Evolutionary conservation across 345 rosid genomes (phyloP).

Genomic region (Salix exigua): DNA sequence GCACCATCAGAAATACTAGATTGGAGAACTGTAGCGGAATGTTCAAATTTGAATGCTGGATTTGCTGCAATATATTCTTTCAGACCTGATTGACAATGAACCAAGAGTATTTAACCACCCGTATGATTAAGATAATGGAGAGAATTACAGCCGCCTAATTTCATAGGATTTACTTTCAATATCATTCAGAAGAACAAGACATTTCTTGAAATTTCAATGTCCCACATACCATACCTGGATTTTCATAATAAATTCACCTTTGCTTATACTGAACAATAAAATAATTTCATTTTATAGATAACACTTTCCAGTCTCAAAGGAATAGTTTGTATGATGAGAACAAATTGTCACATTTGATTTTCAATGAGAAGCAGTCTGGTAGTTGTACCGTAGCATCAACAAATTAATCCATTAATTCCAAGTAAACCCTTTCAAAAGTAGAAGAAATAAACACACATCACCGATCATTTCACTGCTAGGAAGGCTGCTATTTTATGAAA

Average conservation of each 20-base stretch:
- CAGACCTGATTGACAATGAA: constrained; percentile 52
- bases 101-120: constrained; percentile 16
- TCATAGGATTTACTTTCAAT: not conserved
- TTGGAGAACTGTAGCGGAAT: constrained; percentile 46
- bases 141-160: not conserved
- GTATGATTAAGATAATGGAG: constrained; percentile 1
- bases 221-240: not conserved
- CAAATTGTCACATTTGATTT: not conserved
- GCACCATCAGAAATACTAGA: constrained; percentile 50
- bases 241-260: not conserved
- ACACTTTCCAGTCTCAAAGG: not conserved
- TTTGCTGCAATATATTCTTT: constrained; percentile 92
- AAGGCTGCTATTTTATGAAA: not conserved
- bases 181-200: not conserved
- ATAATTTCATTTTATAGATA: not conserved
- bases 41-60: constrained; percentile 62
- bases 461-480: not conserved
- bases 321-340: not conserved
- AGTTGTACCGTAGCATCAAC: not conserved
- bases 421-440: not conserved
- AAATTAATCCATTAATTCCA: not conserved
- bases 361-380: not conserved
- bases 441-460: not conserved
- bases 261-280: not conserved
- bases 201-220: not conserved